Evolutionary conservation across 202 grass and related monocot genomes (phyloP).

Genomic region (Brachypodium distachyon): DNA sequence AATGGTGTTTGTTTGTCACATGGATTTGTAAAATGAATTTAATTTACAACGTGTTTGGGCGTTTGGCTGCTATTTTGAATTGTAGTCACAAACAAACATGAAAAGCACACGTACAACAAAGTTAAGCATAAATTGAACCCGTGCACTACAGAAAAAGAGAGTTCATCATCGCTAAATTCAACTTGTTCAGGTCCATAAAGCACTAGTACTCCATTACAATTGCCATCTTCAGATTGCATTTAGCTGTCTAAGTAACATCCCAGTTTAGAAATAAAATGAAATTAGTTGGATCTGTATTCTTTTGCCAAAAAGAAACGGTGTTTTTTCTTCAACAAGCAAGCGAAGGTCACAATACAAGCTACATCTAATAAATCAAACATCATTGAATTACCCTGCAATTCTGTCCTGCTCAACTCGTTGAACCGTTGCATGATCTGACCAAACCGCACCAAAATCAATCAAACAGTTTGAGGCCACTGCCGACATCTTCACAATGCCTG

Average conservation of each 20-base stretch:
- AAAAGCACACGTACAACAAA: too few species aligned
- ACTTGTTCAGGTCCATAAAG: too few species aligned
- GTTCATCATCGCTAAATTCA: too few species aligned
- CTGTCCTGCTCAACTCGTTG: not conserved
- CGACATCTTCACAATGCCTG: constrained; percentile 48
- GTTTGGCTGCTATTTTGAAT: too few species aligned
- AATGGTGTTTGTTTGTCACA: too few species aligned
- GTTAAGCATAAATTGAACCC: too few species aligned
- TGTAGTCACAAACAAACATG: too few species aligned
- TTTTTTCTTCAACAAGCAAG: not conserved
- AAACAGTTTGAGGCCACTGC: constrained; percentile 42
- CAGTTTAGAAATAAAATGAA: not conserved
- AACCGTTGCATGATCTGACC: not conserved
- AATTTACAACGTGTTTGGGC: too few species aligned
- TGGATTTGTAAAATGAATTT: too few species aligned
- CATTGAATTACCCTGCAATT: not conserved
- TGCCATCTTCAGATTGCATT: not conserved
- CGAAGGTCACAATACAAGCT: not conserved
- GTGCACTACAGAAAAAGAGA: too few species aligned
- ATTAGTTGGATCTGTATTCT: not conserved
- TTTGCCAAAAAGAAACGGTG: not conserved
- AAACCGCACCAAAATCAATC: constrained; percentile 9
- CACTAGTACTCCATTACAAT: too few species aligned
- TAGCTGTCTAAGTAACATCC: not conserved
- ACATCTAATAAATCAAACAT: not conserved